Evolutionary conservation across 2,329 filamentous ascomycete species (phyloP).

Genomic region (Pseudogymnoascus sp.): DNA sequence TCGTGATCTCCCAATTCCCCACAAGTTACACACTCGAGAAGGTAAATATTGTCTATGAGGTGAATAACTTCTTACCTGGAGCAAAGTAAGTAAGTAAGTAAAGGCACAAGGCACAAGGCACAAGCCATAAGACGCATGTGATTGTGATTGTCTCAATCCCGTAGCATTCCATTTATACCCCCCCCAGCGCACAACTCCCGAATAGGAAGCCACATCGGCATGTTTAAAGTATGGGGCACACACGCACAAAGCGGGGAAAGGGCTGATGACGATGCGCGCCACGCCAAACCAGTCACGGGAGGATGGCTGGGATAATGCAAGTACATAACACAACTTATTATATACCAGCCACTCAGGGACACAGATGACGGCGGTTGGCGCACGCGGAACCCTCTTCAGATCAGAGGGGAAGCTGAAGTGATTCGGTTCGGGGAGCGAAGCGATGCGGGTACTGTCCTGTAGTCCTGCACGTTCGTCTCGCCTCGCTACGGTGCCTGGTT

Average conservation of each 20-base stretch:
- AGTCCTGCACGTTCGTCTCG: not conserved
- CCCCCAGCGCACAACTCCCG: not conserved
- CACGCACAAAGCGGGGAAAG: not conserved
- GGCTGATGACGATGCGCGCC: not conserved
- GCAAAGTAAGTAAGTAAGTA: not conserved
- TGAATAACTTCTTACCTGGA: not conserved
- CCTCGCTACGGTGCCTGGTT: constrained; percentile 4
- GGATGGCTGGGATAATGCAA: not conserved
- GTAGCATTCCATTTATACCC: not conserved
- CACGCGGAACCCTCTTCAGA: not conserved
- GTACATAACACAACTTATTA: not conserved
- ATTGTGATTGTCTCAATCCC: not conserved
- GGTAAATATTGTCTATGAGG: not conserved
- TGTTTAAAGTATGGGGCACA: constrained; percentile 7
- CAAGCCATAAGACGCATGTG: not conserved
- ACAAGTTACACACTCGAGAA: not conserved
- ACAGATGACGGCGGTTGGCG: not conserved
- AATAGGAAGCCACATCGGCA: constrained; percentile 9
- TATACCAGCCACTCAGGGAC: not conserved
- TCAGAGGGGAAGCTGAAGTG: constrained; percentile 4
- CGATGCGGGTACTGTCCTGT: not conserved
- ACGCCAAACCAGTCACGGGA: constrained; percentile 1
- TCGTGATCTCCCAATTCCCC: not conserved
- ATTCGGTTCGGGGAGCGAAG: not conserved
- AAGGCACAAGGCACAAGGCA: not conserved